Conservation (phyloP, 495 filamentous ascomycete species). For the Pseudoneurospora amorphoporcata region DNA sequence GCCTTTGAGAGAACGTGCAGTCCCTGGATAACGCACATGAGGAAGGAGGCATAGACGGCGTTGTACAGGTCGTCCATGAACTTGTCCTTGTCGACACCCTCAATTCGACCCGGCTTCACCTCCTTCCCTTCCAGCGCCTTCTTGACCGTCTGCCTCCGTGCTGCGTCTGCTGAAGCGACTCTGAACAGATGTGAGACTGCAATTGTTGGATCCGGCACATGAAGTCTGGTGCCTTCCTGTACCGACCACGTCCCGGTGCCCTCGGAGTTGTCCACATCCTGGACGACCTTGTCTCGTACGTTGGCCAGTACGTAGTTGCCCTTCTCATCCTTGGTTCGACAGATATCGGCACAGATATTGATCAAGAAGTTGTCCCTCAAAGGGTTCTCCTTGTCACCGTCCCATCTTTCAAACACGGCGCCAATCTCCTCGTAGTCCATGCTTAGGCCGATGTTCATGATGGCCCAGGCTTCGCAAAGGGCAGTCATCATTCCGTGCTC, state of each 20-base stretch:
- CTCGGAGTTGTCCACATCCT: conserved; percentile 57
- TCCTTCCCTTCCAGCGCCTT: conserved; percentile 19
- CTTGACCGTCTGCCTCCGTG: conserved; percentile 39
- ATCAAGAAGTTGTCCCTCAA: conserved; percentile 53
- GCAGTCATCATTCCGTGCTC: conserved; percentile 54
- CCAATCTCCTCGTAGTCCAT: conserved; percentile 55
- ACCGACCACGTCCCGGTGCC: conserved; percentile 59
- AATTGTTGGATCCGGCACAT: conserved; percentile 57
- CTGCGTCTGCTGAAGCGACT: conserved; percentile 52
- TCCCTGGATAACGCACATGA: conserved; percentile 56
- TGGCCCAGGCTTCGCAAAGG: conserved; percentile 52
- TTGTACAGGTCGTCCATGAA: conserved; percentile 51
- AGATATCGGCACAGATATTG: conserved; percentile 54
- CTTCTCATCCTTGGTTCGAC: conserved; percentile 25
- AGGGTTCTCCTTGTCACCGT: conserved; percentile 36
- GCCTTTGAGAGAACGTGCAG: conserved; percentile 55
- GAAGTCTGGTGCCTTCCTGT: conserved; percentile 49
- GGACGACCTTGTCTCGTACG: conserved; percentile 67
- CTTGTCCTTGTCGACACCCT: conserved; percentile 30
- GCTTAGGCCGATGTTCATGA: conserved; percentile 49
- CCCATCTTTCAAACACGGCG: conserved; percentile 52
- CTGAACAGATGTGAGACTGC: conserved; percentile 55
- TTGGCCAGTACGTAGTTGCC: conserved; percentile 50
- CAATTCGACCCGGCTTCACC: background rate
- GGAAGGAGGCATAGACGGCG: conserved; percentile 54